Evolutionary conservation across 2,329 filamentous ascomycete genomes (phyloP).

Genomic region (Cucurbitaria berberidis): DNA sequence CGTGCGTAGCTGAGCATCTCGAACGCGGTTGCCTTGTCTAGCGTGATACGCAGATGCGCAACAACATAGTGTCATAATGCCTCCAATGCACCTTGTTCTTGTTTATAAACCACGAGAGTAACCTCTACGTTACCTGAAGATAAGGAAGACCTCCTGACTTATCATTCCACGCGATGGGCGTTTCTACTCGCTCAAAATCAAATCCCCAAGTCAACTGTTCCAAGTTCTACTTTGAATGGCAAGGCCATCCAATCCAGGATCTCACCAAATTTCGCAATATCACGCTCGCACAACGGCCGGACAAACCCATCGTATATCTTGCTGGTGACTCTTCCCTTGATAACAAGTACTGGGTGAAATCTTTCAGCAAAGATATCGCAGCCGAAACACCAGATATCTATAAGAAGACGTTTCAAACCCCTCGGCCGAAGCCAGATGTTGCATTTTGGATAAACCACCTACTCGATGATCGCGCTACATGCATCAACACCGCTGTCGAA

Average conservation of each 20-base stretch:
- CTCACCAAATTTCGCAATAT: conserved; percentile 34
- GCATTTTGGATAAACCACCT: conserved; percentile 48
- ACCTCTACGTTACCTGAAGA: neutral
- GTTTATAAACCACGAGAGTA: neutral
- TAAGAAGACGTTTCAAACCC: conserved; percentile 26
- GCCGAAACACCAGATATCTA: conserved; percentile 39
- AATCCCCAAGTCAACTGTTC: conserved; percentile 29
- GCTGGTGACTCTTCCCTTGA: conserved; percentile 50
- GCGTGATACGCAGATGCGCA: neutral
- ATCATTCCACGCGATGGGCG: neutral
- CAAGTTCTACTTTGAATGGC: conserved; percentile 44
- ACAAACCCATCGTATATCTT: conserved; percentile 44
- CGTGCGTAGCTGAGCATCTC: neutral
- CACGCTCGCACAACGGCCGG: conserved; percentile 24
- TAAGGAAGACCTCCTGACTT: neutral
- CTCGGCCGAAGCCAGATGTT: conserved; percentile 41
- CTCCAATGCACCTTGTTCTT: neutral
- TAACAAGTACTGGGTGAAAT: conserved; percentile 47
- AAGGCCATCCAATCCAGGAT: conserved; percentile 43
- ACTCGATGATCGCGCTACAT: conserved; percentile 40
- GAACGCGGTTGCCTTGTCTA: neutral
- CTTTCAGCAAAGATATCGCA: conserved; percentile 11
- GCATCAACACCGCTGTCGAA: conserved; percentile 46
- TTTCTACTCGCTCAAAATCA: neutral
- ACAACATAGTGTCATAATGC: neutral